A percentile compares a stretch with the other conserved stretches of the same genome.
Evolutionary conservation across 257 asterid genomes (phyloP).

Genomic region (Euphrasia confusa): DNA sequence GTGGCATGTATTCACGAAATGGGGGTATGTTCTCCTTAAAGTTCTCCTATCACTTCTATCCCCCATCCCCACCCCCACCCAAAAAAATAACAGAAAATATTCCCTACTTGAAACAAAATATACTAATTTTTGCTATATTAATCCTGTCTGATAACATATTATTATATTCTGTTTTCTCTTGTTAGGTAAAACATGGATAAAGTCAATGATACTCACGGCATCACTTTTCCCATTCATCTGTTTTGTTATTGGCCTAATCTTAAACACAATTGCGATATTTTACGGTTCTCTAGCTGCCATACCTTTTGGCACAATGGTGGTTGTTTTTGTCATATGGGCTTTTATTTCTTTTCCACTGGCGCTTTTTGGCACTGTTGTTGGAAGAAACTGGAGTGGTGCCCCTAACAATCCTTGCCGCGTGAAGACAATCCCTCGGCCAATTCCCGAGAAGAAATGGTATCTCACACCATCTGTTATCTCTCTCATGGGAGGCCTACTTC

Average conservation of each 20-base stretch:
- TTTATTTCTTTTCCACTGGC: slow-evolving; percentile 82
- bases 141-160: not conserved
- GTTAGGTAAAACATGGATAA: slow-evolving; percentile 79
- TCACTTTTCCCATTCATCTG: slow-evolving; percentile 80
- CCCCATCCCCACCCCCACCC: too few species aligned
- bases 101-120: too few species aligned
- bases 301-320: slow-evolving; percentile 81
- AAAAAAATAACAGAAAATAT: too few species aligned
- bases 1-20: slow-evolving; percentile 71
- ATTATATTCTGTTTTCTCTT: slow-evolving; percentile 17
- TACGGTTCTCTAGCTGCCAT: slow-evolving; percentile 86
- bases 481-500: slow-evolving; percentile 85
- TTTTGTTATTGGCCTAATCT: slow-evolving; percentile 62
- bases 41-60: too few species aligned
- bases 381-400: slow-evolving; percentile 76
- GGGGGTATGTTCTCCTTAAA: slow-evolving; percentile 49
- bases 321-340: slow-evolving; percentile 73
- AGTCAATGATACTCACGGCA: slow-evolving; percentile 79
- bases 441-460: slow-evolving; percentile 91
- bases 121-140: too few species aligned
- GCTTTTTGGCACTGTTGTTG: slow-evolving; percentile 79
- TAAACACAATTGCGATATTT: slow-evolving; percentile 73
- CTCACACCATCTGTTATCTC: slow-evolving; percentile 66
- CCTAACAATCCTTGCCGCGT: slow-evolving; percentile 88
- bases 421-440: slow-evolving; percentile 91